Evolutionary conservation across 1,139 yeast species (phyloP).

Genomic region (Lodderomyces metapsilosis): DNA sequence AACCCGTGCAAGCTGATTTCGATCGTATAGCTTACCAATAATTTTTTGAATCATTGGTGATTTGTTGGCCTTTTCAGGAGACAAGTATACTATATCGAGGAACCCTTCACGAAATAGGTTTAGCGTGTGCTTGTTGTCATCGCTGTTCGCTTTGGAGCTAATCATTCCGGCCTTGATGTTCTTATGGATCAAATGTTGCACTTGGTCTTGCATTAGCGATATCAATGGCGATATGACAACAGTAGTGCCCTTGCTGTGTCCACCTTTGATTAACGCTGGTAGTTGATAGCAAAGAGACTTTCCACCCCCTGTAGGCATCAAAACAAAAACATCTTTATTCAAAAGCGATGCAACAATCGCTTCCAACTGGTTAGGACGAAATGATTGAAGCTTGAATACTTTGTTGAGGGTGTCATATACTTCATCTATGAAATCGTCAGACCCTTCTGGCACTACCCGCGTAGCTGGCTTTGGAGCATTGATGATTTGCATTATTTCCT

Average conservation of each 20-base stretch:
- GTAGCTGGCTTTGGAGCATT: slow-evolving; percentile 13
- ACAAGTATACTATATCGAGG: slow-evolving; percentile 76
- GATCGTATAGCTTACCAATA: slow-evolving; percentile 55
- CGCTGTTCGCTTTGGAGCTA: slow-evolving; percentile 68
- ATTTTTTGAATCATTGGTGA: slow-evolving; percentile 69
- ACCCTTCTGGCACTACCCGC: slow-evolving; percentile 27
- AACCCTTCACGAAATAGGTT: slow-evolving; percentile 63
- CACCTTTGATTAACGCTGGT: slow-evolving; percentile 81
- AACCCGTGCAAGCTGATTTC: slow-evolving; percentile 67
- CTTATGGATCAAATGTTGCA: slow-evolving; percentile 66
- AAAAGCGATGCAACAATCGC: slow-evolving; percentile 80
- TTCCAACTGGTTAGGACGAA: slow-evolving; percentile 82
- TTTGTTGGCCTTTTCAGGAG: slow-evolving; percentile 93
- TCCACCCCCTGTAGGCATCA: slow-evolving; percentile 99
- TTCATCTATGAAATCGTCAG: slow-evolving; percentile 48
- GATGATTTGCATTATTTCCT: slow-evolving; percentile 27
- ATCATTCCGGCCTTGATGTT: slow-evolving; percentile 85
- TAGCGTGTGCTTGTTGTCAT: slow-evolving; percentile 64
- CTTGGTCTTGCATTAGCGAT: slow-evolving; percentile 97
- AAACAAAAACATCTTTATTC: slow-evolving; percentile 87
- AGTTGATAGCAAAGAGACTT: slow-evolving; percentile 94
- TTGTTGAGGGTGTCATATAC: slow-evolving; percentile 55
- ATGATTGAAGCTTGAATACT: slow-evolving; percentile 62
- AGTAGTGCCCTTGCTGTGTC: slow-evolving; percentile 78
- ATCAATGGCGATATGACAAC: slow-evolving; percentile 93